Conservation (phyloP, 805 yeast genomes). For the Lipomyces sp. region DNA sequence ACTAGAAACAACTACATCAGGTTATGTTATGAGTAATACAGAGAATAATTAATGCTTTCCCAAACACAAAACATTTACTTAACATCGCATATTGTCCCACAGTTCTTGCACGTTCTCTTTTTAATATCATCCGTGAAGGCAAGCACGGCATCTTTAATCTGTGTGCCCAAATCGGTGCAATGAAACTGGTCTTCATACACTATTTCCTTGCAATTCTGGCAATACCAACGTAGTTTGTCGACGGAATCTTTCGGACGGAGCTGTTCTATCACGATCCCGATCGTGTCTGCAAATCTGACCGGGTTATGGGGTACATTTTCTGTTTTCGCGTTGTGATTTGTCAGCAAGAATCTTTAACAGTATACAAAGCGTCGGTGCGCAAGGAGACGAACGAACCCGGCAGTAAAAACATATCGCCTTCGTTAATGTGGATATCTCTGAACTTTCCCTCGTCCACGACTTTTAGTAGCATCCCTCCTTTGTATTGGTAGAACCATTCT, state of each 20-base stretch:
- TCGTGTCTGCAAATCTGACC: slow-evolving; percentile 79
- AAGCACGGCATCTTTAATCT: slow-evolving; percentile 80
- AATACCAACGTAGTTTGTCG: slow-evolving; percentile 88
- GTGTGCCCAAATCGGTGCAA: slow-evolving; percentile 84
- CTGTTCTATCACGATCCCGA: slow-evolving; percentile 91
- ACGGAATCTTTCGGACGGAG: slow-evolving; percentile 74
- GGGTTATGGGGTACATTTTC: slow-evolving; percentile 89
- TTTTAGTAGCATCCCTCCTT: slow-evolving; percentile 79
- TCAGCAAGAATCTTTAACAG: neutral
- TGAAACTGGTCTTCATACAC: slow-evolving; percentile 74
- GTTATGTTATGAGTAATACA: neutral
- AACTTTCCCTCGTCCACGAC: slow-evolving; percentile 83
- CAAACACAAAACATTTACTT: neutral
- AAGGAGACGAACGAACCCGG: slow-evolving; percentile 51
- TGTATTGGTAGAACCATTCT: slow-evolving; percentile 87
- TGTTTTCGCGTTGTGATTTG: neutral
- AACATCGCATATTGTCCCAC: slow-evolving; percentile 59
- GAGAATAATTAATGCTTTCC: too few species aligned
- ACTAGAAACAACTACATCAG: neutral
- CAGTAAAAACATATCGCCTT: slow-evolving; percentile 85
- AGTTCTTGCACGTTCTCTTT: slow-evolving; percentile 71
- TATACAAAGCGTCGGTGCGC: too few species aligned
- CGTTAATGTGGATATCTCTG: slow-evolving; percentile 72
- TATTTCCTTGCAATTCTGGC: slow-evolving; percentile 65
- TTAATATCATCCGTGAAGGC: slow-evolving; percentile 65